Conservation (phyloP, 2,329 filamentous ascomycete genomes). For the Aspergillus luchuensis region DNA sequence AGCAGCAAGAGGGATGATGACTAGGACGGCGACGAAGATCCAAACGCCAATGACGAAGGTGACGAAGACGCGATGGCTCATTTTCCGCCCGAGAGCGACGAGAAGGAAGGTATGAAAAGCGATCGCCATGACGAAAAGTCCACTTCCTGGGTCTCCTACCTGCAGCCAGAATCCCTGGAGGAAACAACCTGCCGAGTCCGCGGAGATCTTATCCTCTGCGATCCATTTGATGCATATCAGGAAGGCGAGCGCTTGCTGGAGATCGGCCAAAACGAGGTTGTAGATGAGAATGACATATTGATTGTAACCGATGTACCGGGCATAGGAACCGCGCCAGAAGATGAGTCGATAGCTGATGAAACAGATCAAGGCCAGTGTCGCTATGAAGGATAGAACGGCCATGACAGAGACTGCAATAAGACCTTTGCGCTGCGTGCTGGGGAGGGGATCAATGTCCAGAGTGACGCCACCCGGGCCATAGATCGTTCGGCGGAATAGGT, state of each 20-base stretch:
- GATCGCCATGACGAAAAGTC: slow-evolving; percentile 58
- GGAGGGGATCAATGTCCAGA: slow-evolving; percentile 38
- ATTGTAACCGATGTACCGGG: slow-evolving; percentile 55
- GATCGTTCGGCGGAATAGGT: slow-evolving; percentile 26
- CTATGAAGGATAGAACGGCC: slow-evolving; percentile 51
- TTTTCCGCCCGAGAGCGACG: slow-evolving; percentile 51
- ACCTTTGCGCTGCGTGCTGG: slow-evolving; percentile 39
- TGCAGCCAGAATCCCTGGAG: slow-evolving; percentile 56
- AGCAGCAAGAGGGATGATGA: slow-evolving; percentile 49
- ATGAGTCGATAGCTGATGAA: slow-evolving; percentile 57
- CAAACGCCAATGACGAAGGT: slow-evolving; percentile 48
- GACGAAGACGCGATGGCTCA: slow-evolving; percentile 51
- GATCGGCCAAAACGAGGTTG: slow-evolving; percentile 55
- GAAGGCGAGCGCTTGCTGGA: slow-evolving; percentile 56
- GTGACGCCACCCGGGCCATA: slow-evolving; percentile 15
- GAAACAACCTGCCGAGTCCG: slow-evolving; percentile 50
- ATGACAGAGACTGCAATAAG: slow-evolving; percentile 52
- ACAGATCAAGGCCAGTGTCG: slow-evolving; percentile 45
- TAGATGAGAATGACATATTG: slow-evolving; percentile 59
- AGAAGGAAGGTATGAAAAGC: slow-evolving; percentile 57
- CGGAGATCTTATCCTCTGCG: slow-evolving; percentile 45
- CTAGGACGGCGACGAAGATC: slow-evolving; percentile 49
- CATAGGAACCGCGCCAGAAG: slow-evolving; percentile 52
- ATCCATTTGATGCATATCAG: slow-evolving; percentile 54
- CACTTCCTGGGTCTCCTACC: slow-evolving; percentile 54